phyloP scores from a whole-genome alignment of 1,284 basidiomycete species.

The Tylopilus sp. region DNA sequence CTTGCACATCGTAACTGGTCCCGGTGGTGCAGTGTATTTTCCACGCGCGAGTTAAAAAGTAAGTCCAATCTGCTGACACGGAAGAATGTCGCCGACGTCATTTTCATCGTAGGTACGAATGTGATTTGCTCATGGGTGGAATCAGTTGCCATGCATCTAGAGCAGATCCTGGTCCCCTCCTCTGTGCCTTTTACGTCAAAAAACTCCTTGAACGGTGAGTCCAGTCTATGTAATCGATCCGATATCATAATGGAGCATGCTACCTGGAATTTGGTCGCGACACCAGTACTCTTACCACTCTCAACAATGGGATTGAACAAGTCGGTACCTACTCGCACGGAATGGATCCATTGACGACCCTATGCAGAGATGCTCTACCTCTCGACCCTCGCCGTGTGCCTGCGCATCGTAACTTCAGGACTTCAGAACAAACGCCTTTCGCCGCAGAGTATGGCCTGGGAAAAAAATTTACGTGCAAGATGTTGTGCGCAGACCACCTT shows the following conservation, averaged over 20 bases:
- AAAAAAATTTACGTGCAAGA: constrained; percentile 41
- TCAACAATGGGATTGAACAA: constrained; percentile 43
- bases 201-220: constrained; percentile 42
- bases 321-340: constrained; percentile 18
- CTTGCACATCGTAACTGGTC: constrained; percentile 37
- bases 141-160: constrained; percentile 45
- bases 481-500: constrained; percentile 24
- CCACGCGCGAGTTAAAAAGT: constrained; percentile 36
- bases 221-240: background rate
- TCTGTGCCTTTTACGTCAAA: constrained; percentile 43
- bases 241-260: too few species aligned
- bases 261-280: constrained; percentile 50
- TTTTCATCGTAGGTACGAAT: constrained; percentile 37
- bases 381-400: constrained; percentile 32
- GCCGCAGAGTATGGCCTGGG: constrained; percentile 46
- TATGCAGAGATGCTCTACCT: constrained; percentile 32
- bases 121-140: constrained; percentile 46
- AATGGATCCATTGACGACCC: background rate
- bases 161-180: constrained; percentile 36
- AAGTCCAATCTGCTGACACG: constrained; percentile 9
- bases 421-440: constrained; percentile 44
- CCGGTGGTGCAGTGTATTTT: constrained; percentile 45
- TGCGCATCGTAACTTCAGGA: constrained; percentile 38
- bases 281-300: constrained; percentile 44
- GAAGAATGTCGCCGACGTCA: background rate